A percentile compares a stretch with the other conserved stretches of the same genome.
phyloP scores from a whole-genome alignment of 306 rosid genomes.

The Calophaca sinica region DNA sequence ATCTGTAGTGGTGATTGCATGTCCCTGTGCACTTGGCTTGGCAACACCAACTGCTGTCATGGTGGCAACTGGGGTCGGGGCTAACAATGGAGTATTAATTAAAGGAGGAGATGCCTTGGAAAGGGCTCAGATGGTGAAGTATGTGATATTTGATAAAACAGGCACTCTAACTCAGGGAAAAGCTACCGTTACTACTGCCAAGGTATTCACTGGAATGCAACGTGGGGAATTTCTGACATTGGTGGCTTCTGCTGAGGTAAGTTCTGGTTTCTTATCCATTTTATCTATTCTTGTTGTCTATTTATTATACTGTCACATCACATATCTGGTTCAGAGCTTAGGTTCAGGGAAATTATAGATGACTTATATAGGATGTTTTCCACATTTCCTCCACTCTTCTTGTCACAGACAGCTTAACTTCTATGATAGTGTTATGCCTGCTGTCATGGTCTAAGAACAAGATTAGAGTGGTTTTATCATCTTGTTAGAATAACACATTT shows the following conservation, averaged over 20 bases:
- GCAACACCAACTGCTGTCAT: slow-evolving; percentile 99
- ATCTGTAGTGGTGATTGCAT: slow-evolving; percentile 93
- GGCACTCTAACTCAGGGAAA: slow-evolving; percentile 99
- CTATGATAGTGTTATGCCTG: slow-evolving; percentile 4
- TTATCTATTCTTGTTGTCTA: not conserved
- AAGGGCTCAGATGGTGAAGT: slow-evolving; percentile 88
- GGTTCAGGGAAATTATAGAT: slow-evolving; percentile 21
- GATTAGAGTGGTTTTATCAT: slow-evolving; percentile 16
- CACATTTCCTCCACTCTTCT: slow-evolving; percentile 21
- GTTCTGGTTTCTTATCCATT: slow-evolving; percentile 33
- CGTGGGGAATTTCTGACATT: slow-evolving; percentile 90
- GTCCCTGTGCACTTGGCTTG: slow-evolving; percentile 99
- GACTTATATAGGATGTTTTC: slow-evolving; percentile 15
- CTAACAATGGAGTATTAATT: slow-evolving; percentile 91
- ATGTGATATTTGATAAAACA: slow-evolving; percentile 94
- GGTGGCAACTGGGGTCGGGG: slow-evolving; percentile 99
- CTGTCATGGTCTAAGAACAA: slow-evolving; percentile 25
- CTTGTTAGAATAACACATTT: too few relatives aligned
- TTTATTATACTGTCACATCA: slow-evolving; percentile 8
- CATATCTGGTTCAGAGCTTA: slow-evolving; percentile 28
- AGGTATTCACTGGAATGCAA: slow-evolving; percentile 80
- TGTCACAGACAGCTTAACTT: slow-evolving; percentile 32
- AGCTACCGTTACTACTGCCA: slow-evolving; percentile 82
- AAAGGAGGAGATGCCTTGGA: slow-evolving; percentile 99
- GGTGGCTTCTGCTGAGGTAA: slow-evolving; percentile 99